phyloP scores from a whole-genome alignment of 225 moss, liverwort and hornwort species.

The Pleurozium schreberi region DNA sequence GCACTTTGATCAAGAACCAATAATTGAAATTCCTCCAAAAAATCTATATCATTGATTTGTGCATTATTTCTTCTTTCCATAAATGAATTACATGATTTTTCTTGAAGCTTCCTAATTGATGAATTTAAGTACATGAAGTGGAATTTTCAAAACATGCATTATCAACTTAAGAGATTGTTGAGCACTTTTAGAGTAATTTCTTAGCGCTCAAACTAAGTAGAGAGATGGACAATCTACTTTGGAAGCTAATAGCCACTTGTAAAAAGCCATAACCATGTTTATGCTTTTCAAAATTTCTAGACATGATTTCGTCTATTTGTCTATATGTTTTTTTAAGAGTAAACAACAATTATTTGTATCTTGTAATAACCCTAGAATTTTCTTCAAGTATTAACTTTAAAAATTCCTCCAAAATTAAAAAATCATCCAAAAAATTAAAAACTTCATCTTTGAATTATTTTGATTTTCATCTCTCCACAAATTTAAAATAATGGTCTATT shows the following conservation, averaged over 20 bases:
- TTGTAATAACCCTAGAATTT: rapidly evolving
- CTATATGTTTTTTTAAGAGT: neutral
- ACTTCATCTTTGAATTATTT: neutral
- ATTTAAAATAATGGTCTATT: neutral
- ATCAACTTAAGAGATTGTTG: neutral
- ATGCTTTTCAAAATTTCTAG: rapidly evolving
- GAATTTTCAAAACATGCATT: neutral
- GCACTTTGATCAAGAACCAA: neutral
- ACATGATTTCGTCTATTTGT: neutral
- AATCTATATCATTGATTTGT: neutral
- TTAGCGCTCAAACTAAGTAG: neutral
- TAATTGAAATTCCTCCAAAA: neutral
- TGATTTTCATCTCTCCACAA: neutral
- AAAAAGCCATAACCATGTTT: neutral
- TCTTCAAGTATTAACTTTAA: no score
- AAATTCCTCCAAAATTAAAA: no score
- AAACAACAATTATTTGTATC: neutral
- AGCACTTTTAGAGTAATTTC: rapidly evolving
- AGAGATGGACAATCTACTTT: neutral
- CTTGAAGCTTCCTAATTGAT: neutral
- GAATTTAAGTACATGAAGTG: neutral
- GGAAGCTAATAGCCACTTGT: no score
- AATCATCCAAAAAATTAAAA: no score
- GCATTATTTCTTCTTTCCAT: neutral
- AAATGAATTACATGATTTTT: neutral